Percentiles rank a stretch among this genome's conserved stretches.
Evolutionary conservation across 306 rosid genomes (phyloP).

Genomic region (Quercus variabilis): DNA sequence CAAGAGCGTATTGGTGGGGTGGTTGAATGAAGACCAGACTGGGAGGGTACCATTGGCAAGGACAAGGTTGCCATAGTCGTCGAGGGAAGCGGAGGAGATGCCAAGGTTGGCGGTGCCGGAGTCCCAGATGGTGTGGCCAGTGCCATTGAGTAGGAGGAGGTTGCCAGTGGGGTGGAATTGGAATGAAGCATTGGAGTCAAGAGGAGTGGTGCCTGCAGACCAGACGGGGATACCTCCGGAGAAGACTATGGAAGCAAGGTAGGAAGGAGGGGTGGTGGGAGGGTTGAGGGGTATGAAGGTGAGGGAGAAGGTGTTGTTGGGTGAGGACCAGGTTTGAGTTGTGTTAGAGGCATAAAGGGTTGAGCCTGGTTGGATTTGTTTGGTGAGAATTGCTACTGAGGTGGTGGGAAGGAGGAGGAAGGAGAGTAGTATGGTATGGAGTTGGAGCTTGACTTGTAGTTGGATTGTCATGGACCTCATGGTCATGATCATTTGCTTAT

Average conservation of each 20-base stretch:
- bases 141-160: conserved; percentile 59
- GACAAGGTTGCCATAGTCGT: conserved; percentile 46
- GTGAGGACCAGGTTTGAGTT: conserved; percentile 46
- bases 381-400: background rate
- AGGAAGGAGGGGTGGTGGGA: conserved; percentile 46
- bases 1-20: conserved; percentile 61
- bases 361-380: conserved; percentile 31
- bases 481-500: background rate
- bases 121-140: conserved; percentile 54
- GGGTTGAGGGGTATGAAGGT: conserved; percentile 42
- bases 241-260: conserved; percentile 47
- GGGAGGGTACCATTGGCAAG: conserved; percentile 27
- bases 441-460: background rate
- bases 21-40: conserved; percentile 66
- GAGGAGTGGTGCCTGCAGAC: conserved; percentile 46
- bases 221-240: conserved; percentile 56
- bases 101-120: conserved; percentile 49
- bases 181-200: conserved; percentile 51
- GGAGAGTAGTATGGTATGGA: conserved; percentile 4
- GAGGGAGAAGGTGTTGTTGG: conserved; percentile 35
- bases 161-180: conserved; percentile 45
- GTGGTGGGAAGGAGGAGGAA: background rate
- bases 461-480: background rate
- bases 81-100: conserved; percentile 47
- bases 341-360: conserved; percentile 49